Conservation (phyloP, 2,329 filamentous ascomycete genomes). For the Aureobasidium namibiae region DNA sequence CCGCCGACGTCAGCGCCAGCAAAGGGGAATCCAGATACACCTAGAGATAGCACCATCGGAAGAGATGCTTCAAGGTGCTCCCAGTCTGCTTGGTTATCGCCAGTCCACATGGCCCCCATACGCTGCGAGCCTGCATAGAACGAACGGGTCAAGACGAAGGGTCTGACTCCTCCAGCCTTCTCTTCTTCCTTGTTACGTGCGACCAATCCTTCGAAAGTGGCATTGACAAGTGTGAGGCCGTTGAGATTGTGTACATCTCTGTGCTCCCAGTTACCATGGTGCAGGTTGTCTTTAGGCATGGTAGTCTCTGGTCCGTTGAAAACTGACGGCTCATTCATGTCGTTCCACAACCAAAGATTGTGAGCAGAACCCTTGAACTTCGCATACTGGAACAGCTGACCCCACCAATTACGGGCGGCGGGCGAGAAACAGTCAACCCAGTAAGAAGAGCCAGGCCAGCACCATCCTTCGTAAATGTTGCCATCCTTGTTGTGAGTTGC, state of each 20-base stretch:
- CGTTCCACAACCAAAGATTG: slow-evolving; percentile 96
- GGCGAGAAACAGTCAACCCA: slow-evolving; percentile 97
- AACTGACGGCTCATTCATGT: slow-evolving; percentile 98
- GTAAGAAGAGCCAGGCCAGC: slow-evolving; percentile 94
- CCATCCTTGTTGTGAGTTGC: slow-evolving; percentile 86
- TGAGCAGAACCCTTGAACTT: slow-evolving; percentile 75
- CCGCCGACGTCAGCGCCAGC: slow-evolving; percentile 92
- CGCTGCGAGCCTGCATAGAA: slow-evolving; percentile 90
- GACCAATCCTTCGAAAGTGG: slow-evolving; percentile 77
- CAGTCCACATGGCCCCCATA: slow-evolving; percentile 94
- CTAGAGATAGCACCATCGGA: slow-evolving; percentile 89
- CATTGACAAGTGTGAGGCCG: slow-evolving; percentile 90
- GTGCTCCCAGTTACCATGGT: slow-evolving; percentile 88
- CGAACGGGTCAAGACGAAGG: slow-evolving; percentile 85
- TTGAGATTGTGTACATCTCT: slow-evolving; percentile 94
- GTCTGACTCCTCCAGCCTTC: slow-evolving; percentile 44
- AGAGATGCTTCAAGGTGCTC: slow-evolving; percentile 79
- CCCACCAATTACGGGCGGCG: slow-evolving; percentile 88
- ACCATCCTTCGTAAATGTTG: slow-evolving; percentile 90
- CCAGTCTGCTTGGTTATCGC: slow-evolving; percentile 93
- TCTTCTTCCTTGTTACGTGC: slow-evolving; percentile 79
- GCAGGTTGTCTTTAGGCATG: slow-evolving; percentile 97
- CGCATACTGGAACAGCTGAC: slow-evolving; percentile 75
- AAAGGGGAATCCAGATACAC: slow-evolving; percentile 89
- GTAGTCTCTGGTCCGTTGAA: slow-evolving; percentile 98